Percentiles rank a stretch among this genome's conserved stretches.
These are phyloP conservation scores for Quercus parvula DNA, from an alignment of 306 rosid genomes.

Conservation along the genomic window DNA sequence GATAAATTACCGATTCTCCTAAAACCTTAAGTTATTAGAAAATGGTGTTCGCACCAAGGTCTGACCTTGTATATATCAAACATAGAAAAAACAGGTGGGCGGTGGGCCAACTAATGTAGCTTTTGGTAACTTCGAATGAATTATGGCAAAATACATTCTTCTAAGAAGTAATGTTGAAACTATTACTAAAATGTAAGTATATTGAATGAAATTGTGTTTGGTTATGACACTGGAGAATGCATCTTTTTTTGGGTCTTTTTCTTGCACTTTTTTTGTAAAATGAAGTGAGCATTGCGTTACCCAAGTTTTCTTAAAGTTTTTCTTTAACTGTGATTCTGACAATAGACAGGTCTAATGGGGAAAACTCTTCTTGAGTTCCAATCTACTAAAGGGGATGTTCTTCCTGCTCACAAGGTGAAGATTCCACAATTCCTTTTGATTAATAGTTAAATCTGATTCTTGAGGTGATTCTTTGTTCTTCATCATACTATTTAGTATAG, in stretches of 20 bases:
- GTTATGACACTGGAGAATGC: no score
- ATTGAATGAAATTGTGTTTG: no score
- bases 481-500: neutral
- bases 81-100: no score
- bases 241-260: neutral
- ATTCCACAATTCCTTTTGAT: slow-evolving; percentile 3
- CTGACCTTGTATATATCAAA: no score
- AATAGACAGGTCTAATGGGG: slow-evolving; percentile 93
- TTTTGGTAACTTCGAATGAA: no score
- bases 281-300: slow-evolving; percentile 11
- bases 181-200: no score
- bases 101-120: no score
- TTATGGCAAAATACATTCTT: no score
- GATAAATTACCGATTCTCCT: no score
- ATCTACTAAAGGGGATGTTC: slow-evolving; percentile 87
- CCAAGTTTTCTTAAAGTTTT: slow-evolving; percentile 14
- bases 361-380: slow-evolving; percentile 85
- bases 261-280: neutral
- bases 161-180: no score
- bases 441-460: neutral
- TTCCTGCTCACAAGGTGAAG: slow-evolving; percentile 94
- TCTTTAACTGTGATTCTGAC: slow-evolving; percentile 25
- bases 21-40: no score
- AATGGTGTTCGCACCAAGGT: no score
- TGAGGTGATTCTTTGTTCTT: neutral